phyloP scores from a whole-genome alignment of 495 filamentous ascomycete species.

The Usnea hakonensis region DNA sequence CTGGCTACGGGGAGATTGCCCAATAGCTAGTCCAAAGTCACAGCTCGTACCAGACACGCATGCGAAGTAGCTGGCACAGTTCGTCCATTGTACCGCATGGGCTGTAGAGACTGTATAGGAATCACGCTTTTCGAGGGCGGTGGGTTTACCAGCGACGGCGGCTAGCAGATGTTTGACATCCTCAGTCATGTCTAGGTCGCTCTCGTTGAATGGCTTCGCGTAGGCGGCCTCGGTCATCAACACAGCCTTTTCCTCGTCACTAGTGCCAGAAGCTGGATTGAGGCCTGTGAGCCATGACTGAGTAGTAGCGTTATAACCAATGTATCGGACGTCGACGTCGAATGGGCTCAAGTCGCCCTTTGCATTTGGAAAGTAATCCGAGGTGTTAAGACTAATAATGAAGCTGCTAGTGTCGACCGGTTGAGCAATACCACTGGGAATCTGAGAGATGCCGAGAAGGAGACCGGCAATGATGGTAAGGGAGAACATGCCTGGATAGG shows the following conservation, averaged over 20 bases:
- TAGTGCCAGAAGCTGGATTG: conserved; percentile 7
- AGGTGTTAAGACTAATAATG: neutral
- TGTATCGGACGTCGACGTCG: conserved; percentile 2
- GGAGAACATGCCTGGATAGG: neutral
- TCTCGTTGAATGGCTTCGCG: conserved; percentile 12
- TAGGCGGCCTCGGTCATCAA: conserved; percentile 10
- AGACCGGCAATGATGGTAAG: conserved; percentile 1
- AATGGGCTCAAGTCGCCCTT: conserved; percentile 6
- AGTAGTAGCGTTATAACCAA: neutral
- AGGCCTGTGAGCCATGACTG: conserved; percentile 4
- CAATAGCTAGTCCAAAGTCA: neutral
- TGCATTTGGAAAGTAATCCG: neutral
- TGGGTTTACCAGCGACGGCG: neutral
- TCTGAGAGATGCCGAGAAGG: neutral
- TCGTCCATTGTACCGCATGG: neutral
- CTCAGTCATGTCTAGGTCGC: conserved; percentile 7
- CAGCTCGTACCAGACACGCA: conserved; percentile 5
- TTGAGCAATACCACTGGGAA: neutral
- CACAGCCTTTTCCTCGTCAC: conserved; percentile 6
- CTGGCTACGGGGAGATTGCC: conserved; percentile 1
- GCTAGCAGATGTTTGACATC: conserved; percentile 7
- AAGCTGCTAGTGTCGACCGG: neutral
- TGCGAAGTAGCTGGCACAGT: neutral
- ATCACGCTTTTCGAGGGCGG: conserved; percentile 3
- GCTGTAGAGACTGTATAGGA: neutral